A percentile compares a stretch with the other conserved stretches of the same genome.
Conservation (phyloP, 2,329 filamentous ascomycete genomes). For the Phialemoniopsis sp. region DNA sequence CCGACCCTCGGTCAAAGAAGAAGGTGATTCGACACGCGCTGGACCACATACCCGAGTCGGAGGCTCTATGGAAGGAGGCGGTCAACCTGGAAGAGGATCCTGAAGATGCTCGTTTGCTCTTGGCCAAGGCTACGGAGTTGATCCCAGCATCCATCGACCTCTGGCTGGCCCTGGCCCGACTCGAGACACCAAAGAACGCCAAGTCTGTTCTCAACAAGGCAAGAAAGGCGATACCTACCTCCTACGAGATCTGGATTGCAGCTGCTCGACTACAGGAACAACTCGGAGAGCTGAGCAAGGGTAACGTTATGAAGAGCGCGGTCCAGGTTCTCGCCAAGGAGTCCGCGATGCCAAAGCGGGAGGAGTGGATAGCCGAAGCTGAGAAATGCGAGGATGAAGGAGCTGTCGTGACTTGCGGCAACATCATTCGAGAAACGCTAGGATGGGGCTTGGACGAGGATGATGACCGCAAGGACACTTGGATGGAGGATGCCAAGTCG, state of each 20-base stretch:
- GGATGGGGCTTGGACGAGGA: slow-evolving; percentile 94
- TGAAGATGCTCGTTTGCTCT: slow-evolving; percentile 78
- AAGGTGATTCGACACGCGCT: slow-evolving; percentile 87
- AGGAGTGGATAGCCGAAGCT: slow-evolving; percentile 94
- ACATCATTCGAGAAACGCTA: slow-evolving; percentile 88
- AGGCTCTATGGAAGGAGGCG: slow-evolving; percentile 95
- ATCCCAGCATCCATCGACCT: slow-evolving; percentile 91
- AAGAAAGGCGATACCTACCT: slow-evolving; percentile 88
- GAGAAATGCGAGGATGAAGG: slow-evolving; percentile 94
- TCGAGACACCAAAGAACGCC: slow-evolving; percentile 87
- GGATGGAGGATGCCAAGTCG: slow-evolving; percentile 86
- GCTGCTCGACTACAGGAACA: slow-evolving; percentile 89
- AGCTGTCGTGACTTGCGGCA: slow-evolving; percentile 77
- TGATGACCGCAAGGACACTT: slow-evolving; percentile 91
- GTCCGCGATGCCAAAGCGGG: slow-evolving; percentile 93
- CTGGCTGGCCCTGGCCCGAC: slow-evolving; percentile 87
- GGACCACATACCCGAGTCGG: slow-evolving; percentile 89
- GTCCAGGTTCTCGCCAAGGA: slow-evolving; percentile 85
- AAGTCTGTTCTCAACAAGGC: slow-evolving; percentile 95
- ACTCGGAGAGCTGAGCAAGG: slow-evolving; percentile 69
- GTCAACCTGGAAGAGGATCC: slow-evolving; percentile 93
- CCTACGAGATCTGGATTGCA: slow-evolving; percentile 94
- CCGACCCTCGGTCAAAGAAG: slow-evolving; percentile 79
- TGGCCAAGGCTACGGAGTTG: slow-evolving; percentile 93
- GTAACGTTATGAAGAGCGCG: slow-evolving; percentile 93